Conservation (phyloP, 257 asterid species). For the Petunia axillaris region DNA sequence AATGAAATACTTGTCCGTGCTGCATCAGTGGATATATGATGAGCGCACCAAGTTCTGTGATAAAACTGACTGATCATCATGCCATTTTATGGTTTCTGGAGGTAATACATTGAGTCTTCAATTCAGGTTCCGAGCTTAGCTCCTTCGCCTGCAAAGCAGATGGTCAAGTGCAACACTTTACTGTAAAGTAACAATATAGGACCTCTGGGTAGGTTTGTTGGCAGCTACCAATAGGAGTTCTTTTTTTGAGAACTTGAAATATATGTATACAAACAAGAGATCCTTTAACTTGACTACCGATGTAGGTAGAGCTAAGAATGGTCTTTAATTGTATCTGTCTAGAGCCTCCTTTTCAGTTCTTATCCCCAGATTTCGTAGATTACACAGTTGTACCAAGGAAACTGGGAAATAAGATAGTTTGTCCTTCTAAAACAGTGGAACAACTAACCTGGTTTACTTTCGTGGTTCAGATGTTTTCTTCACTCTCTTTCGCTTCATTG, state of each 20-base stretch:
- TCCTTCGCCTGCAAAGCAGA: slow-evolving; percentile 17
- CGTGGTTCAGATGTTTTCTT: too few species aligned
- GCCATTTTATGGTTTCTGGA: not conserved
- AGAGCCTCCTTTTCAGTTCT: slow-evolving; percentile 6
- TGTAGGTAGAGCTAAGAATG: slow-evolving; percentile 17
- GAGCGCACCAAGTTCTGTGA: not conserved
- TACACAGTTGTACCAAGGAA: not conserved
- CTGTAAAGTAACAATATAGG: slow-evolving; percentile 8
- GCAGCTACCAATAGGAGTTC: slow-evolving; percentile 12
- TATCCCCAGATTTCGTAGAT: slow-evolving; percentile 22
- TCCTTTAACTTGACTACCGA: slow-evolving; percentile 8
- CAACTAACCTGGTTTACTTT: too few species aligned
- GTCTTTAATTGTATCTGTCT: not conserved
- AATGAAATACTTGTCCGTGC: slow-evolving; percentile 36
- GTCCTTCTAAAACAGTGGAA: not conserved
- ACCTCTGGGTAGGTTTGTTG: slow-evolving; percentile 24
- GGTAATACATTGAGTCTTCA: slow-evolving; percentile 21
- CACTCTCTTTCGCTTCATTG: too few species aligned
- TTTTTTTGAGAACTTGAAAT: not conserved
- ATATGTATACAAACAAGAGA: slow-evolving; percentile 19
- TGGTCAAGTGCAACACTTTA: not conserved
- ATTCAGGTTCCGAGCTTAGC: slow-evolving; percentile 5
- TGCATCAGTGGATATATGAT: slow-evolving; percentile 38
- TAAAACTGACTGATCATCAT: slow-evolving; percentile 13
- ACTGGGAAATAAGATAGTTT: slow-evolving; percentile 7